phyloP scores from a whole-genome alignment of 495 filamentous ascomycete species.

The Sphaerosporella brunnea region DNA sequence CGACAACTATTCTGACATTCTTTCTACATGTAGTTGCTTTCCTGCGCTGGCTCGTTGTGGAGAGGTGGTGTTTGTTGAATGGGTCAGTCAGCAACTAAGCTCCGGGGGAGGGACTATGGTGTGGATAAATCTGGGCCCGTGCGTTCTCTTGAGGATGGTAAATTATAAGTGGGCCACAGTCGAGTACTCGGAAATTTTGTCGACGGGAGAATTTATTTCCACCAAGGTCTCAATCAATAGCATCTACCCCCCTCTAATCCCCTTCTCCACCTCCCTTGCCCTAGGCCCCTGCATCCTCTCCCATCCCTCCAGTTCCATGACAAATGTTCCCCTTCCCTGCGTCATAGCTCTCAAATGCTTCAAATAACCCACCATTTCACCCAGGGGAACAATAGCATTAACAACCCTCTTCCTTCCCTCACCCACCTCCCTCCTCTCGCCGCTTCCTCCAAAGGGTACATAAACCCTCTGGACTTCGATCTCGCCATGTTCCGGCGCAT shows the following conservation, averaged over 20 bases:
- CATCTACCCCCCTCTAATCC: slow-evolving; percentile 14
- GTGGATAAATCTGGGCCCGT: too few relatives aligned
- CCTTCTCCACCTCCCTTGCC: slow-evolving; percentile 16
- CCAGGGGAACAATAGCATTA: slow-evolving; percentile 69
- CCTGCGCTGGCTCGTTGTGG: too few relatives aligned
- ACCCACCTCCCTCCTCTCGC: slow-evolving; percentile 32
- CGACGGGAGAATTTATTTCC: too few relatives aligned
- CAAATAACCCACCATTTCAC: slow-evolving; percentile 94
- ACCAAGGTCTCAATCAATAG: too few relatives aligned
- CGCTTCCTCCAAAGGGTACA: slow-evolving; percentile 2
- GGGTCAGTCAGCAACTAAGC: too few relatives aligned
- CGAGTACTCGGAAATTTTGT: too few relatives aligned
- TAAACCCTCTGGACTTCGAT: slow-evolving; percentile 40
- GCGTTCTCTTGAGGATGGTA: too few relatives aligned
- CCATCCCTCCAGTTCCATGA: slow-evolving; percentile 81
- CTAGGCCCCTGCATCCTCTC: slow-evolving; percentile 59
- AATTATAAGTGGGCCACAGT: too few relatives aligned
- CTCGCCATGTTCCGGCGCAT: slow-evolving; percentile 15
- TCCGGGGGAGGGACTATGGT: too few relatives aligned
- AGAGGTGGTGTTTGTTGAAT: too few relatives aligned
- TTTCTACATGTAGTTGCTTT: too few relatives aligned
- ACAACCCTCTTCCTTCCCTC: slow-evolving; percentile 40
- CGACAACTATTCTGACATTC: too few relatives aligned
- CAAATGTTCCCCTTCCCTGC: slow-evolving; percentile 73
- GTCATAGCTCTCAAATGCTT: slow-evolving; percentile 78